A percentile compares a stretch with the other conserved stretches of the same genome.
phyloP scores from a whole-genome alignment of 371 early-diverging fungal genomes.

The Circinella minor region DNA sequence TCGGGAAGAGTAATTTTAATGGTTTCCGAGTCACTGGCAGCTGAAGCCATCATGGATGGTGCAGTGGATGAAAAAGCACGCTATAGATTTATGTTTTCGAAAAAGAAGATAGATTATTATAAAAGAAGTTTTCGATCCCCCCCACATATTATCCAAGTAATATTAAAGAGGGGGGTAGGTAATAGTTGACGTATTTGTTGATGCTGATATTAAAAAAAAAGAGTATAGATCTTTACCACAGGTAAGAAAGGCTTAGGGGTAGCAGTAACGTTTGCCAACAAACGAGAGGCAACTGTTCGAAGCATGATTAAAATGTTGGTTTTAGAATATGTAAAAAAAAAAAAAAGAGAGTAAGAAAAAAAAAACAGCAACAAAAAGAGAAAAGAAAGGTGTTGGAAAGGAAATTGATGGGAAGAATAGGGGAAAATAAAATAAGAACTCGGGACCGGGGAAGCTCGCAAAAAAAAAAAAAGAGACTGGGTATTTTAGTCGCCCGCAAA shows the following conservation, averaged over 20 bases:
- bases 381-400: slow-evolving; percentile 4
- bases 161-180: neutral
- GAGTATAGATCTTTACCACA: slow-evolving; percentile 16
- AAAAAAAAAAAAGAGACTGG: neutral
- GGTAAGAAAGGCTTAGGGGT: slow-evolving; percentile 30
- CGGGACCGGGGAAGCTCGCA: slow-evolving; percentile 5
- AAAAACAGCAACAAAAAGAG: too few species aligned
- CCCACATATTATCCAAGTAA: too few species aligned
- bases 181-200: too few species aligned
- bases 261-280: slow-evolving; percentile 46
- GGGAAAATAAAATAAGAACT: slow-evolving; percentile 28
- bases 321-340: slow-evolving; percentile 12
- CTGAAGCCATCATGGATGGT: slow-evolving; percentile 13
- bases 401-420: slow-evolving; percentile 26
- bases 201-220: too few species aligned
- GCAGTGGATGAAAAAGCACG: slow-evolving; percentile 15
- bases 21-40: slow-evolving; percentile 31
- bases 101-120: too few species aligned
- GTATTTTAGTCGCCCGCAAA: slow-evolving; percentile 4
- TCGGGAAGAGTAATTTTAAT: slow-evolving; percentile 64
- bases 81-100: neutral
- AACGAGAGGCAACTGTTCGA: slow-evolving; percentile 52
- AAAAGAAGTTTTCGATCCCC: too few species aligned
- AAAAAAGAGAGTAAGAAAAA: slow-evolving; percentile 19
- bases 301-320: slow-evolving; percentile 34